Percentiles rank a stretch among this genome's conserved stretches.
These are phyloP conservation scores for Candida glucosophila DNA, from an alignment of 1,139 yeast species.

Conservation along the genomic window DNA sequence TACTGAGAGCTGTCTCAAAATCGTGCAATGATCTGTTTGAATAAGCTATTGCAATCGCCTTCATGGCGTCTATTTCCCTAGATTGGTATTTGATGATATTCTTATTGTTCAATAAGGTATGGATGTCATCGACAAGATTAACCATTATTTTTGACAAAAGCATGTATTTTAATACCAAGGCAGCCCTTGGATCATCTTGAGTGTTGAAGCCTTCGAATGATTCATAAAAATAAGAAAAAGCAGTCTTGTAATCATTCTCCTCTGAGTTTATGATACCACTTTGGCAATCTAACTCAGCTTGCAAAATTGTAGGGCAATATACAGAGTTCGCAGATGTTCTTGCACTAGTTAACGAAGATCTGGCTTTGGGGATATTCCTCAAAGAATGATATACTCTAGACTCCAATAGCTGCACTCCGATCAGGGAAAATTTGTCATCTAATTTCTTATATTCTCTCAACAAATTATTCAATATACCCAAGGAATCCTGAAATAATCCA, in stretches of 20 bases:
- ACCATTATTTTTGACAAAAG: slow-evolving; percentile 89
- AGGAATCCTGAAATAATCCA: slow-evolving; percentile 60
- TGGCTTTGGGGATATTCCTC: slow-evolving; percentile 85
- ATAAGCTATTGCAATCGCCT: slow-evolving; percentile 84
- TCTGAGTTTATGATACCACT: slow-evolving; percentile 95
- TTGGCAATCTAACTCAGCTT: slow-evolving; percentile 92
- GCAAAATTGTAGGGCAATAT: slow-evolving; percentile 88
- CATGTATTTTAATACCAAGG: slow-evolving; percentile 84
- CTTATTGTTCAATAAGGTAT: slow-evolving; percentile 67
- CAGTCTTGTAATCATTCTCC: slow-evolving; percentile 94
- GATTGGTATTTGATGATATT: slow-evolving; percentile 76
- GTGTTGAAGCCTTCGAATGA: slow-evolving; percentile 81
- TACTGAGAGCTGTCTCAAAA: slow-evolving; percentile 70
- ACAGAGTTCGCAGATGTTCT: slow-evolving; percentile 94
- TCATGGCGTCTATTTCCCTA: slow-evolving; percentile 79
- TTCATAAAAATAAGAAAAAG: slow-evolving; percentile 90
- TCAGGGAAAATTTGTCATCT: slow-evolving; percentile 91
- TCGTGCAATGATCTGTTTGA: slow-evolving; percentile 85
- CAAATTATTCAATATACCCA: slow-evolving; percentile 62
- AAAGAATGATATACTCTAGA: slow-evolving; percentile 85
- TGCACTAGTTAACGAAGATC: slow-evolving; percentile 91
- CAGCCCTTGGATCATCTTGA: slow-evolving; percentile 57
- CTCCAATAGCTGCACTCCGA: slow-evolving; percentile 91
- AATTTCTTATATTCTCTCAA: slow-evolving; percentile 82
- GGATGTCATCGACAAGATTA: slow-evolving; percentile 79